phyloP scores from a whole-genome alignment of 2,329 filamentous ascomycete genomes.

The Cercospora brassicicola region DNA sequence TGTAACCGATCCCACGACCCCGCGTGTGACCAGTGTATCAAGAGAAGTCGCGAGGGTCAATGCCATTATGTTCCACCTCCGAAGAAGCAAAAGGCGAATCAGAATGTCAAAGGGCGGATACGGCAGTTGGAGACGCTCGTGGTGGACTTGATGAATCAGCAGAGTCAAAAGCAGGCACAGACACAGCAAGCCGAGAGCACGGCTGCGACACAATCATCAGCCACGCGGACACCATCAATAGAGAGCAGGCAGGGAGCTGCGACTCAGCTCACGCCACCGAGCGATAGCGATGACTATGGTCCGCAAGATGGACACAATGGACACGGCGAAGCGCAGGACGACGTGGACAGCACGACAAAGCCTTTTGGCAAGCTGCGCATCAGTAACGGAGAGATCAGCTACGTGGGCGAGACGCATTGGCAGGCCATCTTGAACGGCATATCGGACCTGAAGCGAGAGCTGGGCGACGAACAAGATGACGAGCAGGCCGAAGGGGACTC shows the following conservation, averaged over 20 bases:
- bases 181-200: constrained; percentile 4
- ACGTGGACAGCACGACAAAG: constrained; percentile 59
- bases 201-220: not conserved
- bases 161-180: constrained; percentile 17
- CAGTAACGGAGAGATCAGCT: constrained; percentile 71
- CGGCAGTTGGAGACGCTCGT: constrained; percentile 40
- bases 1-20: constrained; percentile 40
- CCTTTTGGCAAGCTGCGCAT: constrained; percentile 82
- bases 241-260: constrained; percentile 8
- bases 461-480: constrained; percentile 33
- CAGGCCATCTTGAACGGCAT: constrained; percentile 70
- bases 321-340: constrained; percentile 18
- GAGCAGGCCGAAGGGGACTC: constrained; percentile 20
- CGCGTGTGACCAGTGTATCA: constrained; percentile 42
- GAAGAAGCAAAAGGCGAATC: constrained; percentile 34
- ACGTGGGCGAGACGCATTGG: constrained; percentile 82
- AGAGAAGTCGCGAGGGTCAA: constrained; percentile 34
- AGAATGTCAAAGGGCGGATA: constrained; percentile 41
- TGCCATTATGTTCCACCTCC: constrained; percentile 40
- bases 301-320: constrained; percentile 10
- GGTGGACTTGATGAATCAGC: constrained; percentile 41
- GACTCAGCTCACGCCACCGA: constrained; percentile 35
- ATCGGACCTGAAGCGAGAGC: constrained; percentile 37
- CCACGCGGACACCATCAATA: not conserved
- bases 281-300: constrained; percentile 29